These are phyloP conservation scores for Smittium mucronatum DNA, from an alignment of 371 early-diverging fungal species.

Conservation along the genomic window DNA sequence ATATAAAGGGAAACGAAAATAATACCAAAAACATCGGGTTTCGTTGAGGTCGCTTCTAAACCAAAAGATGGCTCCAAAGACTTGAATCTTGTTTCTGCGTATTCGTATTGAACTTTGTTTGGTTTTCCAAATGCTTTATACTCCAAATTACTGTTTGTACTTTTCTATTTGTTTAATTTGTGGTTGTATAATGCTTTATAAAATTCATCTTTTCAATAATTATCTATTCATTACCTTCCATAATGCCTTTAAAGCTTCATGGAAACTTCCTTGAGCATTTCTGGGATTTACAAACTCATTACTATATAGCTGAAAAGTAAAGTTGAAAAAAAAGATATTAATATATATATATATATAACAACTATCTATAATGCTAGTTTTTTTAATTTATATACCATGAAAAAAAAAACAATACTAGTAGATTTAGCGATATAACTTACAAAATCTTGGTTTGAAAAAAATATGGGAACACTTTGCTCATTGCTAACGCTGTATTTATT, in stretches of 20 bases:
- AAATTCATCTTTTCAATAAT: neutral
- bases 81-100: slow-evolving; percentile 44
- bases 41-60: no score
- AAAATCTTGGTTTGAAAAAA: slow-evolving; percentile 64
- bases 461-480: slow-evolving; percentile 52
- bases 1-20: no score
- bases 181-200: neutral
- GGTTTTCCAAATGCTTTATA: slow-evolving; percentile 72
- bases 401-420: no score
- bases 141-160: slow-evolving; percentile 27
- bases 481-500: slow-evolving; percentile 31
- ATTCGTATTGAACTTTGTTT: slow-evolving; percentile 52
- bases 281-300: slow-evolving; percentile 67
- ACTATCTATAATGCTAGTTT: no score
- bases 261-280: slow-evolving; percentile 70
- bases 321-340: no score
- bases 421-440: no score
- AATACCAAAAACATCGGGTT: no score
- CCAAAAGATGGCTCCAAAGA: no score
- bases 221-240: slow-evolving; percentile 38
- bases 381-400: no score
- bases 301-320: slow-evolving; percentile 45
- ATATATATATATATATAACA: no score
- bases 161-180: no score
- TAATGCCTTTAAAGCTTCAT: slow-evolving; percentile 48